phyloP scores from a whole-genome alignment of 306 rosid species.

The Leucaena leucocephala region DNA sequence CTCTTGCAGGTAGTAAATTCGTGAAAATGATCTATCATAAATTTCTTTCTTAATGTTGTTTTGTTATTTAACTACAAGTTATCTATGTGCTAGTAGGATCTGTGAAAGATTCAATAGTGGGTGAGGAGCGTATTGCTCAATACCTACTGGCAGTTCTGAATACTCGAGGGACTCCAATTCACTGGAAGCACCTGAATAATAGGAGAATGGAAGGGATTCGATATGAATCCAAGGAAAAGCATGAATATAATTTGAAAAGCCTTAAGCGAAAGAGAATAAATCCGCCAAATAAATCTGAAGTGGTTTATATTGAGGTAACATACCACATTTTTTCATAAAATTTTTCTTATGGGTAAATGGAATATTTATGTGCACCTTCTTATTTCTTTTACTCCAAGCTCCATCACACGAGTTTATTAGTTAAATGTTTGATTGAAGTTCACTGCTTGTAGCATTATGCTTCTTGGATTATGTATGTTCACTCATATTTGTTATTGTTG shows the following conservation, averaged over 20 bases:
- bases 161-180: conserved; percentile 78
- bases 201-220: conserved; percentile 66
- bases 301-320: conserved; percentile 70
- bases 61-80: not conserved
- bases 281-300: conserved; percentile 56
- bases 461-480: not conserved
- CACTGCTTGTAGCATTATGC: not conserved
- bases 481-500: conserved; percentile 1
- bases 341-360: conserved; percentile 7
- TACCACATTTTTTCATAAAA: conserved; percentile 8
- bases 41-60: not conserved
- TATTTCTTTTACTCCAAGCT: conserved; percentile 16
- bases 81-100: conserved; percentile 62
- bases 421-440: not conserved
- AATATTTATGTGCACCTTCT: conserved; percentile 17
- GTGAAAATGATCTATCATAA: conserved; percentile 22
- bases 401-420: not conserved
- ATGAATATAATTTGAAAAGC: conserved; percentile 58
- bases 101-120: conserved; percentile 87
- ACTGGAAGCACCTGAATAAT: conserved; percentile 70
- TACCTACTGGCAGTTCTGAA: conserved; percentile 81
- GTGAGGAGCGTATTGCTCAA: conserved; percentile 91
- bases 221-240: conserved; percentile 47
- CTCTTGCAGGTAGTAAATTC: conserved; percentile 74
- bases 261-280: conserved; percentile 63